phyloP scores from a whole-genome alignment of 2,329 filamentous ascomycete species.

The Chaetothyriales sp. region DNA sequence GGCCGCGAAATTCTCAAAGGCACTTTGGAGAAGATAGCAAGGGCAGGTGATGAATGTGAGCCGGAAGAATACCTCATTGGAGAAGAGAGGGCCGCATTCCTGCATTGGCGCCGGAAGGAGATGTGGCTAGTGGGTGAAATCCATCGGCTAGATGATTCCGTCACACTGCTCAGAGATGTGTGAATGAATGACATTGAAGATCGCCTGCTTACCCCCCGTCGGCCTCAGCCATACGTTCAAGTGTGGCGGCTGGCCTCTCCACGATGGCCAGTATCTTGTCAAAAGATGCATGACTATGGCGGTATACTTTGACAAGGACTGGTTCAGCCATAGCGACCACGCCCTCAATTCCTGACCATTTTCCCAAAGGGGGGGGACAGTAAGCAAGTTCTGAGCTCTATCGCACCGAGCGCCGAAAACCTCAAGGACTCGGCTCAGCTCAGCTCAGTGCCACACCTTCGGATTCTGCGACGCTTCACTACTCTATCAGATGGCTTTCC shows the following conservation, averaged over 20 bases:
- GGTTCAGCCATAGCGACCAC: background rate
- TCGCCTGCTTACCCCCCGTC: background rate
- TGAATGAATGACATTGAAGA: constrained; percentile 24
- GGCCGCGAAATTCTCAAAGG: constrained; percentile 59
- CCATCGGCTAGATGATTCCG: constrained; percentile 66
- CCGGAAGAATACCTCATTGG: constrained; percentile 67
- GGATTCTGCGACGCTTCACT: background rate
- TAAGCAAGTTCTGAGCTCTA: background rate
- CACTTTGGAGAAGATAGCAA: constrained; percentile 67
- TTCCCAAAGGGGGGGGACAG: background rate
- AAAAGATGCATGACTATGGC: background rate
- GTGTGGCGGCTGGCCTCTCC: background rate
- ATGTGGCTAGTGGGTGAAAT: constrained; percentile 68
- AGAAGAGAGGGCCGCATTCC: constrained; percentile 57
- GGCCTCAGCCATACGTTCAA: background rate
- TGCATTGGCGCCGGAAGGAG: constrained; percentile 48
- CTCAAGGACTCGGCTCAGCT: constrained; percentile 9
- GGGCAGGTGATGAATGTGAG: constrained; percentile 71
- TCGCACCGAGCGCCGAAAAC: background rate
- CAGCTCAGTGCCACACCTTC: background rate
- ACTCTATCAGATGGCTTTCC: background rate
- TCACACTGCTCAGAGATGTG: constrained; percentile 70
- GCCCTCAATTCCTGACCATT: background rate
- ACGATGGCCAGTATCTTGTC: background rate
- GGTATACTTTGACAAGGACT: background rate